These are phyloP conservation scores for Lagenidium giganteum DNA, from an alignment of 352 stramenopile species.

Conservation along the genomic window DNA sequence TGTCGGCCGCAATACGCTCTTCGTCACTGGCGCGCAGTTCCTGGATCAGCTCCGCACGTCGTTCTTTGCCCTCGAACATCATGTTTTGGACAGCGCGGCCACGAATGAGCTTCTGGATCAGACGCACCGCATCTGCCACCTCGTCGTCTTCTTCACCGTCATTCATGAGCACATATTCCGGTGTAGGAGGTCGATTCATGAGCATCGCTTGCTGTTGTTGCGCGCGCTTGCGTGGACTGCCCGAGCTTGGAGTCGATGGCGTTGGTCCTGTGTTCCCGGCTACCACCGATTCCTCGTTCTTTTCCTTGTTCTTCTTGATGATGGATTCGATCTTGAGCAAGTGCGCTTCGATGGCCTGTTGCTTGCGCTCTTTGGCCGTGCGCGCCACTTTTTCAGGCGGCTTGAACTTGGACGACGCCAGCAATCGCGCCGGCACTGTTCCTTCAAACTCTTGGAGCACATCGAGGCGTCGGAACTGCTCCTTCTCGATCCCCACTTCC, in stretches of 20 bases:
- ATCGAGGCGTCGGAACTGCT: slow-evolving; percentile 48
- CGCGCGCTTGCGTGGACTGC: slow-evolving; percentile 16
- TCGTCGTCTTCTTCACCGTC: slow-evolving; percentile 38
- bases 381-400: slow-evolving; percentile 39
- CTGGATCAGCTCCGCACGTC: slow-evolving; percentile 80
- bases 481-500: slow-evolving; percentile 52
- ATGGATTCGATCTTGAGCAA: slow-evolving; percentile 85
- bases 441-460: slow-evolving; percentile 59
- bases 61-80: slow-evolving; percentile 91
- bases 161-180: slow-evolving; percentile 43
- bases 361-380: slow-evolving; percentile 76
- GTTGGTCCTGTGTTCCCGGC: background rate
- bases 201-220: slow-evolving; percentile 37
- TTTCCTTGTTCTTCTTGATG: slow-evolving; percentile 66
- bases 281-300: background rate
- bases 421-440: slow-evolving; percentile 39
- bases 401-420: slow-evolving; percentile 46
- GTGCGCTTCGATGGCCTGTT: slow-evolving; percentile 68
- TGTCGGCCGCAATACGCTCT: slow-evolving; percentile 8
- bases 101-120: slow-evolving; percentile 87
- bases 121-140: slow-evolving; percentile 52
- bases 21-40: slow-evolving; percentile 84
- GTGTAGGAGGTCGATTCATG: slow-evolving; percentile 72
- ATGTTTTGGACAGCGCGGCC: slow-evolving; percentile 91
- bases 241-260: background rate